Evolutionary conservation across 345 rosid species (phyloP).

Genomic region (Brassica napus): Da-Ae NC_063441.1:15716501-15717000

Average conservation of each 20-base stretch:
- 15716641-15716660: conserved; percentile 76
- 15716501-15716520: conserved; percentile 84
- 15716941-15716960: conserved; percentile 91
- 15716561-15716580: conserved; percentile 43
- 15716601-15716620: conserved; percentile 35
- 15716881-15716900: conserved; percentile 81
- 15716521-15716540: conserved; percentile 77
- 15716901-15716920: conserved; percentile 85
- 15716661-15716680: conserved; percentile 79
- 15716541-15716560: conserved; percentile 52
- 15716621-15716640: conserved; percentile 71
- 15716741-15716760: conserved; percentile 87
- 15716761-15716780: conserved; percentile 78
- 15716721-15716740: conserved; percentile 97
- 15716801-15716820: conserved; percentile 73
- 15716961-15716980: conserved; percentile 65
- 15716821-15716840: conserved; percentile 93
- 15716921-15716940: conserved; percentile 98
- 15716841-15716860: conserved; percentile 67
- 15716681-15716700: conserved; percentile 54
- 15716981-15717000: conserved; percentile 89
- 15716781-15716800: conserved; percentile 74
- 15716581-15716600: conserved; percentile 23
- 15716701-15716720: conserved; percentile 70
- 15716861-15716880: conserved; percentile 89